phyloP scores from a whole-genome alignment of 1,284 basidiomycete genomes.

The Grifola frondosa region DNA sequence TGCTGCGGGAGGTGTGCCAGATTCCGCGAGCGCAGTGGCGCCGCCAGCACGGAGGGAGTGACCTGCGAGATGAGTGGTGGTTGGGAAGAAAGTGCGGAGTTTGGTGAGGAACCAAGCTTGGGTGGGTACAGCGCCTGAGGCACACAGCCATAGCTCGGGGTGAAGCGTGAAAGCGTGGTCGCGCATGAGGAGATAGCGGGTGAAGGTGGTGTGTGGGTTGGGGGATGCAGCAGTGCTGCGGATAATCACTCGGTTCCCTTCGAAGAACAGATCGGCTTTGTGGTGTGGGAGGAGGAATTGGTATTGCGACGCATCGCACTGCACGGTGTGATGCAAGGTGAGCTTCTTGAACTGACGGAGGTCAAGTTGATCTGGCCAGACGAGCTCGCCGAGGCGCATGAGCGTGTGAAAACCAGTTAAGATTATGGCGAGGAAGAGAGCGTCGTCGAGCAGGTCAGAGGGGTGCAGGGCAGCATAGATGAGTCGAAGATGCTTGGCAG shows the following conservation, averaged over 20 bases:
- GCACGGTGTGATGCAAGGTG: constrained; percentile 18
- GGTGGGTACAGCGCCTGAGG: constrained; percentile 22
- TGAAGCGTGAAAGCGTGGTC: constrained; percentile 16
- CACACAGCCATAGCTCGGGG: constrained; percentile 20
- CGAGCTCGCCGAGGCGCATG: constrained; percentile 33
- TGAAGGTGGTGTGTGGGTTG: constrained; percentile 4
- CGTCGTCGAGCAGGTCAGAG: too few species aligned
- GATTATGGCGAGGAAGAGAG: constrained; percentile 29
- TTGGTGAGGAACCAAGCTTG: constrained; percentile 25
- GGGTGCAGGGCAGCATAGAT: too few species aligned
- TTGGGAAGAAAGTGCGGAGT: constrained; percentile 15
- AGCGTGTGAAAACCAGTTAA: constrained; percentile 33
- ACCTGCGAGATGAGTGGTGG: constrained; percentile 24
- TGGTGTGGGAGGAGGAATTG: constrained; percentile 30
- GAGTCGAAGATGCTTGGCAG: constrained; percentile 21
- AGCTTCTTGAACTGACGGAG: constrained; percentile 23
- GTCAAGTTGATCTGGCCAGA: constrained; percentile 15
- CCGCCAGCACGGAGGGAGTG: constrained; percentile 39
- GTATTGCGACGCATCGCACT: neutral
- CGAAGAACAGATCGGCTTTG: constrained; percentile 30
- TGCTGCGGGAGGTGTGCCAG: constrained; percentile 29
- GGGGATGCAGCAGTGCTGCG: neutral
- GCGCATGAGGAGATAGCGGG: constrained; percentile 13
- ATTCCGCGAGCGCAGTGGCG: constrained; percentile 34
- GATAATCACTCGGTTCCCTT: constrained; percentile 3